These are phyloP conservation scores for Groenewaldozyma salmanticensis DNA, from an alignment of 805 yeast genomes.

Conservation along the genomic window DNA sequence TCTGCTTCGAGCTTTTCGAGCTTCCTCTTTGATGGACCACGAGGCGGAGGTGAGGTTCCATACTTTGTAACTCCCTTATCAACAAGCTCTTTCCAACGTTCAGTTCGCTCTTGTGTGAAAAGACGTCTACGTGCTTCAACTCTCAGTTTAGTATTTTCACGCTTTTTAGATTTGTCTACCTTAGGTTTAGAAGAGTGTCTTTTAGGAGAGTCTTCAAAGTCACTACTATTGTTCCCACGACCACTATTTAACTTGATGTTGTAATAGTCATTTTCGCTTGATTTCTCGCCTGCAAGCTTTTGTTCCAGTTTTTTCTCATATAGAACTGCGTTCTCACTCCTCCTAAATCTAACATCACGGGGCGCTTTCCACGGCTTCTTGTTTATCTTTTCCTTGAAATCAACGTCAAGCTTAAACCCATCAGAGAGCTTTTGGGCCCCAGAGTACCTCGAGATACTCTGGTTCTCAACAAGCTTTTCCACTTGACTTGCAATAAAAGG, in stretches of 20 bases:
- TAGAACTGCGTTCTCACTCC: neutral
- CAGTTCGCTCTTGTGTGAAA: neutral
- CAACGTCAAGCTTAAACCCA: neutral
- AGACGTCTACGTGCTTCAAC: slow-evolving; percentile 2
- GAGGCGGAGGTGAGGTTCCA: neutral
- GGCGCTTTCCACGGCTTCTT: neutral
- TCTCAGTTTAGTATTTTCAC: neutral
- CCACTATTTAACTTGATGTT: neutral
- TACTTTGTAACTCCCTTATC: neutral
- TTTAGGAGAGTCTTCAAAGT: slow-evolving; percentile 1
- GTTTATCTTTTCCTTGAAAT: neutral
- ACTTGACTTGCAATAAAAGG: neutral
- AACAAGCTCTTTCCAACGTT: neutral
- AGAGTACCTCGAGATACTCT: neutral
- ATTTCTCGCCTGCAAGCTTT: neutral
- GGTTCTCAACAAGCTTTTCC: neutral
- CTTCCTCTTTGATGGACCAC: neutral
- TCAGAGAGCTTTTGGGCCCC: neutral
- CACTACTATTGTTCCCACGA: neutral
- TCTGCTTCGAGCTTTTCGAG: neutral
- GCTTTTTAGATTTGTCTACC: slow-evolving; percentile 2
- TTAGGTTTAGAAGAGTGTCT: slow-evolving; percentile 2
- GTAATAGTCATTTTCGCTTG: neutral
- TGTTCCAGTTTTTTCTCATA: neutral
- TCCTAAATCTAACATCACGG: neutral